Base-by-base conservation (phyloP, 176 grass and related monocot genomes). In the Oryza meyeriana region DNA sequence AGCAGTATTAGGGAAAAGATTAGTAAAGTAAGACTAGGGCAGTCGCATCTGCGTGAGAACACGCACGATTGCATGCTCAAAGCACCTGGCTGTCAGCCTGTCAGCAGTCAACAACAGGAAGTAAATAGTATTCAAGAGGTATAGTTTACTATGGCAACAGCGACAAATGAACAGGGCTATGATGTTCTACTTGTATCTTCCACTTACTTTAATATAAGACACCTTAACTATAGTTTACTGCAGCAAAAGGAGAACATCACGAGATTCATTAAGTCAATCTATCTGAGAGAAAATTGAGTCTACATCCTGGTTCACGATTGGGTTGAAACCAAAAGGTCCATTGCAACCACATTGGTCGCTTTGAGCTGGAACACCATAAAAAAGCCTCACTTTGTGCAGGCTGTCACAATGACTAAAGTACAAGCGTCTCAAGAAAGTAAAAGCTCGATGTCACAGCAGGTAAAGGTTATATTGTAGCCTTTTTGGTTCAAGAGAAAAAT, bases 391-490 rank as follows among this genome's bases (percentile, higher is more conserved):
- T 76, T 76, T 84, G 18, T 58, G 11, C 61, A 85, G 74, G 12
- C 64, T 77, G 50, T 42, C 72, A 32, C 44, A 26, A 69, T 68
- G 42, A 84, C n/a, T 67, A 83, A 67, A 76, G 71, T 75, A 57
- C 81, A 76, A 39, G 3, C 41, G 47, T 39, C 71, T 66, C 81
- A 68, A 11, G 24, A 71, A 84, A 75, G 61, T 27, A 72, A 74
- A 74, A 65, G 69, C 10, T 45, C 52, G 47, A 73, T 72, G 8
- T 34, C 38, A 52, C 10, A 64, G 61, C 42, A 57, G 27, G 24
- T 28, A 66, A 76, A 84, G 22, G 14, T 70, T 12, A 68, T 2
- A 3, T 1, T 34, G 27, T 41, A 16, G 34, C 38, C 69, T 64
- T 82, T 77, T 62, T 1, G 22, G 30, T 84, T 31, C 6, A 84